phyloP scores from a whole-genome alignment of 805 yeast genomes.

The Metschnikowia koreensis region DNA sequence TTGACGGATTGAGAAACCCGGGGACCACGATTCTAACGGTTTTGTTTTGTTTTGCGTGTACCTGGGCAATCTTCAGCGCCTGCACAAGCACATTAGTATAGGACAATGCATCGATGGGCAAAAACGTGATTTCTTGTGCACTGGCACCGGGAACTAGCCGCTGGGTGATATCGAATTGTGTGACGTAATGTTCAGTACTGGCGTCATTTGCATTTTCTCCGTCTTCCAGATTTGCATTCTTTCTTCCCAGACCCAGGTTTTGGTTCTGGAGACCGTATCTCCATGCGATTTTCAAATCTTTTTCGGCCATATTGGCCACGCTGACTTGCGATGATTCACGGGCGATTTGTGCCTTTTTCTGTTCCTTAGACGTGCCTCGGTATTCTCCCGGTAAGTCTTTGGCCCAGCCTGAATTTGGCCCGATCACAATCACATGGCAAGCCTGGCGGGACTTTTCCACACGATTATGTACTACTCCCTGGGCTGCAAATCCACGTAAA shows the following conservation, averaged over 20 bases:
- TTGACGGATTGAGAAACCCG: slow-evolving; percentile 72
- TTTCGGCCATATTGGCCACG: slow-evolving; percentile 60
- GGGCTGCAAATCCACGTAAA: slow-evolving; percentile 67
- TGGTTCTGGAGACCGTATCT: slow-evolving; percentile 61
- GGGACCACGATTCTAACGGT: slow-evolving; percentile 72
- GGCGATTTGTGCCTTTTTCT: slow-evolving; percentile 56
- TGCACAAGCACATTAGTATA: slow-evolving; percentile 31
- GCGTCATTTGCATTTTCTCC: slow-evolving; percentile 13
- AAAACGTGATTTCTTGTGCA: slow-evolving; percentile 55
- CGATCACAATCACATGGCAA: slow-evolving; percentile 65
- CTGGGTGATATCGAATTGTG: slow-evolving; percentile 76
- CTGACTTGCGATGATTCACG: slow-evolving; percentile 62
- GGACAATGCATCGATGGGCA: slow-evolving; percentile 36
- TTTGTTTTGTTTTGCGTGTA: slow-evolving; percentile 40
- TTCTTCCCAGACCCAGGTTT: slow-evolving; percentile 3
- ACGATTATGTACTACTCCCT: slow-evolving; percentile 69
- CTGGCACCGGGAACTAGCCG: slow-evolving; percentile 66
- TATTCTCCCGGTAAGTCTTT: slow-evolving; percentile 75
- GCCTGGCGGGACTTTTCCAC: slow-evolving; percentile 31
- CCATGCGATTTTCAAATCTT: slow-evolving; percentile 88
- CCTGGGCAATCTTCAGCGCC: slow-evolving; percentile 38
- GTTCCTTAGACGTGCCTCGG: slow-evolving; percentile 64
- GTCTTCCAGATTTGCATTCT: slow-evolving; percentile 18
- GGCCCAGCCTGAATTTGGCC: slow-evolving; percentile 57
- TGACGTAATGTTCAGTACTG: slow-evolving; percentile 49